Percentiles rank a stretch among this genome's conserved stretches.
phyloP scores from a whole-genome alignment of 495 filamentous ascomycete genomes.

The Entonaema liquescens region DNA sequence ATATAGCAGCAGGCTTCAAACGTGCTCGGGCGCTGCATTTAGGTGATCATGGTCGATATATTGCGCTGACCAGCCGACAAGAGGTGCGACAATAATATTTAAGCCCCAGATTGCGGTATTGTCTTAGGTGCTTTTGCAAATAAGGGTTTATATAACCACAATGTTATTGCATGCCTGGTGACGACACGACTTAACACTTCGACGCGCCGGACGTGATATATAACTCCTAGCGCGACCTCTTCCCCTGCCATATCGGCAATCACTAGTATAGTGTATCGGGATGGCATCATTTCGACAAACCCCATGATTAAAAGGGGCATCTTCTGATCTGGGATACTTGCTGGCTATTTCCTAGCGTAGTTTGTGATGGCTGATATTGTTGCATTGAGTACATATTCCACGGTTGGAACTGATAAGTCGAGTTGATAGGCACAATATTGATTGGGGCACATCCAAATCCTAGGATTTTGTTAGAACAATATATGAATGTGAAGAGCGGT shows the following conservation, averaged over 20 bases:
- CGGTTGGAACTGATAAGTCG: slow-evolving; percentile 40
- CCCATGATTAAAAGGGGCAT: slow-evolving; percentile 22
- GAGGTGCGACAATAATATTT: no score
- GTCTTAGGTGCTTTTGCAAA: no score
- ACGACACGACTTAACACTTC: slow-evolving; percentile 4
- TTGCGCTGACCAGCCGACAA: no score
- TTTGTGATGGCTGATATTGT: slow-evolving; percentile 36
- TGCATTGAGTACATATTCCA: slow-evolving; percentile 44
- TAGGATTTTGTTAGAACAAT: slow-evolving; percentile 34
- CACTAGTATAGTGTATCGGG: slow-evolving; percentile 15
- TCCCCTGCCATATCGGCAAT: slow-evolving; percentile 8
- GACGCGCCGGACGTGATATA: slow-evolving; percentile 10
- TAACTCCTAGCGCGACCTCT: slow-evolving; percentile 8
- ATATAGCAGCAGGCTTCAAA: no score
- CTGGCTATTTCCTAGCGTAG: slow-evolving; percentile 12
- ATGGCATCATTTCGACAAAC: slow-evolving; percentile 14
- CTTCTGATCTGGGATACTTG: slow-evolving; percentile 26
- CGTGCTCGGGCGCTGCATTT: no score
- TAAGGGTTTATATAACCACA: no score
- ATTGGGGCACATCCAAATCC: slow-evolving; percentile 43
- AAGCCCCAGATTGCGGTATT: no score
- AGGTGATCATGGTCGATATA: no score
- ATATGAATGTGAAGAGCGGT: neutral
- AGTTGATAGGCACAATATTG: slow-evolving; percentile 36
- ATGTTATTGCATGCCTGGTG: no score